Base-by-base conservation (phyloP, 1,284 basidiomycete genomes). In the Papiliotrema terrestris region DNA sequence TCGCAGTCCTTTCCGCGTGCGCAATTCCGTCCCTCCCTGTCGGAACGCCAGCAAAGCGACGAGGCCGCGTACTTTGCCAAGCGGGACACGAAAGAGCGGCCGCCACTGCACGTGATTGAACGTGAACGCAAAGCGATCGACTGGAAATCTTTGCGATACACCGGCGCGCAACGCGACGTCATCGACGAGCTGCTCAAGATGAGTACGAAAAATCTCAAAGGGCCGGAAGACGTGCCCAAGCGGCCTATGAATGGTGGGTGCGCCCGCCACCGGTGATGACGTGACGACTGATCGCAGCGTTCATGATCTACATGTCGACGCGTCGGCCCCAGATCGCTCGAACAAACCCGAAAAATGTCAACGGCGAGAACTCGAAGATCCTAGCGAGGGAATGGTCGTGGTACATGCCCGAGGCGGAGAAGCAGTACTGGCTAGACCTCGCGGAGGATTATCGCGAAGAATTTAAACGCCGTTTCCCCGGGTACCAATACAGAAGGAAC, bases 211-310 rank as follows among this genome's bases (percentile, higher is more conserved):
- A 43, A 51, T 26, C 37, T 51, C 11, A 43, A 43, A 35, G 25
- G 25, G 15, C 45, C 45, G 3, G 23, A n/a, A 14, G 39, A 51
- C 25, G 39, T 25, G 8, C 49, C 49, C 6, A 41, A 51, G 17
- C 14, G 49, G 25, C 49, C 49, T 9, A 51, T 51, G 49, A 51
- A 51, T 35, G 49, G 49, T 51, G 49, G 32, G 49, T 32, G 8
- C 6, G 43, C 23, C 23, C 23, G 45, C 29, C 29, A 14, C 26
- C 15, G 29, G 13, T 3, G 4, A 45, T 5, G 23, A 22, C 6
- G 3, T n/a, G 37, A 14, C 8, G 35, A 39, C 20, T 26, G 15
- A 19, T 36, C n/a, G 11, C 25, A 51, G 49, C 26, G 8, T 51
- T 51, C 23, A 51, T 51, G 49, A 51, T 51, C 23, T 51, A 37